phyloP scores from a whole-genome alignment of 345 rosid species.

The Aquilaria sinensis region DNA sequence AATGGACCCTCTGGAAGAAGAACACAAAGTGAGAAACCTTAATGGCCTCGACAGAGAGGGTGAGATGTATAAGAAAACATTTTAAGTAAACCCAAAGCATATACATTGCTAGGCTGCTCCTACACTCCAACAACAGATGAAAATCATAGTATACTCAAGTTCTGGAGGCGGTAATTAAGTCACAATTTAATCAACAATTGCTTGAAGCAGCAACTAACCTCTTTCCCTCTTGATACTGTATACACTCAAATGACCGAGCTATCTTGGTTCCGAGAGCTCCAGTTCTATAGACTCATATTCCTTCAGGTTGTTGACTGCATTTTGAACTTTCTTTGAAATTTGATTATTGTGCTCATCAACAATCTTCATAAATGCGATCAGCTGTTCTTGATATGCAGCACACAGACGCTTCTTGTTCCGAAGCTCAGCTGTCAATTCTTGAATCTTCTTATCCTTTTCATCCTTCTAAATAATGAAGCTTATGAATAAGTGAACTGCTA shows the following conservation, averaged over 20 bases:
- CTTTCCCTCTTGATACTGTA: not conserved
- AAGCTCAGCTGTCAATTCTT: constrained; percentile 56
- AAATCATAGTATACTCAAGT: not conserved
- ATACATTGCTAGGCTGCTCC: too few species aligned
- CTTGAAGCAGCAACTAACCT: too few species aligned
- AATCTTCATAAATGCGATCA: constrained; percentile 49
- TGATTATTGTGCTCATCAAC: constrained; percentile 49
- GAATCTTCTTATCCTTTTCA: constrained; percentile 65
- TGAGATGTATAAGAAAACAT: not conserved
- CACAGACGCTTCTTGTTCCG: constrained; percentile 62
- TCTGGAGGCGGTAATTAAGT: not conserved
- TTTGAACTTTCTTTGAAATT: constrained; percentile 47
- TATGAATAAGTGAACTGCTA: too few species aligned
- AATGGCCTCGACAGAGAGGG: not conserved
- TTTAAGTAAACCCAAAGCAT: not conserved
- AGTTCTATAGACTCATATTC: constrained; percentile 45
- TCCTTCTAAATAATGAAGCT: constrained; percentile 24
- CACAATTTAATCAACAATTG: too few species aligned
- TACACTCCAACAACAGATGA: not conserved
- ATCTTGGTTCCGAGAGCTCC: constrained; percentile 33
- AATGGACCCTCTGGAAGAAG: too few species aligned
- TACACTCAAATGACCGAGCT: constrained; percentile 12
- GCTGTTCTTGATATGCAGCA: constrained; percentile 56
- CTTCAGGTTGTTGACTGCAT: constrained; percentile 43
- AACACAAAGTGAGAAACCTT: too few species aligned